Evolutionary conservation across 768 basidiomycete species (phyloP), one percentile per base, ranked within the genome.

Genomic region (Termitomyces sp.): DNA sequence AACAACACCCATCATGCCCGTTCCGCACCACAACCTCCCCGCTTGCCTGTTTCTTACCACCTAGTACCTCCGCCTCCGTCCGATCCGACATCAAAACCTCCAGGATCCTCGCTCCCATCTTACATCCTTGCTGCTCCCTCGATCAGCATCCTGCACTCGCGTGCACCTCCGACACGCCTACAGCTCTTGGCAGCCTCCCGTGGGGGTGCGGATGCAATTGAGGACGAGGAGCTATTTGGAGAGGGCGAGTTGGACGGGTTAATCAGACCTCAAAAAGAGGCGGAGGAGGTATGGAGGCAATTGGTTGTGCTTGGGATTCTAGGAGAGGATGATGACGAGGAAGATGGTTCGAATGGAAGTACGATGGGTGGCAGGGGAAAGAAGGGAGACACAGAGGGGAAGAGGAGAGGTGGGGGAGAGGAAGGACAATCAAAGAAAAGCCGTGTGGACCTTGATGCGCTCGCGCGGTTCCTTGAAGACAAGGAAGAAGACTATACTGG

Each of bases 191-290:
- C 76, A 0, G 72, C 75, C 11, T 73, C 75, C 45, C 84, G 86
- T 43, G 85, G 88, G 44, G 72, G 71, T 6, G 73, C 69, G 35
- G 72, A 72, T 23, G 70, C 76, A 21, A 81, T 92, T 19, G 59
- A 63, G 1, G 90, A 93, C 58, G 84, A 89, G 8, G 90, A 91
- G 56, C 71, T 92, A 23, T 89, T 92, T 57, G 78, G 70, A 3
- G 77, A 81, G 30, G 86, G 83, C 3, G 90, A 92, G 67, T 67
- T 88, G 27, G 88, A 90, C 53, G 76, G 72, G 19, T 52, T 89
- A 28, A 60, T 89, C 21, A 72, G 90, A 54, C 73, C 80, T 32
- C 77, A 74, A 21, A 86, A 91, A 66, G 73, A 74, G 16, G 70
- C 73, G 50, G 69, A 72, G 2, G 66, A 88, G 25, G 65, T 19